Base-by-base conservation (phyloP, 2,329 filamentous ascomycete species). In the Ambrosiella beaveri region DNA sequence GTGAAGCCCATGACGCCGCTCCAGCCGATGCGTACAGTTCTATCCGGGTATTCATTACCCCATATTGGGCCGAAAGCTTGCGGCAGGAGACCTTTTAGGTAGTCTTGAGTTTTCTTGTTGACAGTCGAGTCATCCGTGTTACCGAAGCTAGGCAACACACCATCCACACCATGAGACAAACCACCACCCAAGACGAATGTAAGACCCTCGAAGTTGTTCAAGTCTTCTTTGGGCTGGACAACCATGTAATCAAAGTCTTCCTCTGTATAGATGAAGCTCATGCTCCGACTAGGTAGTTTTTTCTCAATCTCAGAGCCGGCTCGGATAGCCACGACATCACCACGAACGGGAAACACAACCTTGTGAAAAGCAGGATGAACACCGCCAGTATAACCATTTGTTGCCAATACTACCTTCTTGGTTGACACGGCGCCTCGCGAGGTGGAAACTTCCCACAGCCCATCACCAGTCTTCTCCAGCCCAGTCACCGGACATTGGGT, bases 171-270 rank as follows among this genome's bases (percentile, higher is more conserved):
- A 51, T 70, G 69, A 0, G 66, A 70, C 5, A 79, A 65, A 0
- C 77, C 81, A 13, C 82, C 82, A 0, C 82, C 82, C 12, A 85
- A 81, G 37, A 85, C 68, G 36, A 85, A 44, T 15, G 58, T 75
- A 58, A 79, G 75, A 35, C 77, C 74, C 2, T 66, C 68, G 17
- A 9, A 15, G 19, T 70, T 67, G 15, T 62, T 63, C 2, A 72
- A 70, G 0, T 72, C 73, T n/a, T 70, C 17, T 11, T 19, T 66
- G 0, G 75, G 75, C 1, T 79, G 72, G 1, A 77, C 73, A 7
- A 85, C 77, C 73, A 86, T 79, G 66, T 86, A 86, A 61, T 86
- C 83, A 64, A 82, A 85, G 0, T 81, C 79, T 27, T 70, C 68
- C 1, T 61, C 56, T 1, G 72, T 70, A 64, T 80, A 81, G 35